Evolutionary conservation across 441 rosid species (phyloP).

Genomic region (Brassica hybrid): DNA sequence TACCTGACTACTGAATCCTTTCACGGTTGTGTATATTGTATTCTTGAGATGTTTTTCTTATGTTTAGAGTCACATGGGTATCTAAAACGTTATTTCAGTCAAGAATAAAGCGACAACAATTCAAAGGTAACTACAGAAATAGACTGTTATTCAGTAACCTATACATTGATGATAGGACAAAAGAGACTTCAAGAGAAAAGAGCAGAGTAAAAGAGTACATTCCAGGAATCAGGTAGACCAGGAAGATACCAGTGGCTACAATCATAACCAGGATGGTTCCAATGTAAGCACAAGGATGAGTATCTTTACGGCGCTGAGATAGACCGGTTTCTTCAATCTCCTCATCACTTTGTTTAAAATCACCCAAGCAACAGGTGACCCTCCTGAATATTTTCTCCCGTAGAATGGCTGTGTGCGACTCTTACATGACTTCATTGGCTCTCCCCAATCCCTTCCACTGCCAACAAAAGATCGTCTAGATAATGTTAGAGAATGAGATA

Average conservation of each 20-base stretch:
- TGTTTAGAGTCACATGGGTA: too few species aligned
- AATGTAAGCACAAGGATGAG: constrained; percentile 60
- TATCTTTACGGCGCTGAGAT: constrained; percentile 67
- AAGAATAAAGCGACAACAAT: too few species aligned
- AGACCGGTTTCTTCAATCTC: constrained; percentile 61
- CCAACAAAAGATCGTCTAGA: too few species aligned
- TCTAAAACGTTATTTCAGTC: too few species aligned
- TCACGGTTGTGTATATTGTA: too few species aligned
- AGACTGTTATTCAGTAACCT: too few species aligned
- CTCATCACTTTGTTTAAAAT: constrained; percentile 63
- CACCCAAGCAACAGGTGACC: constrained; percentile 57
- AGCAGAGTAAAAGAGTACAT: constrained; percentile 59
- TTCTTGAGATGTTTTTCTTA: too few species aligned
- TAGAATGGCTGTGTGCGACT: constrained; percentile 56
- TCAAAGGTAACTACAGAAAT: too few species aligned
- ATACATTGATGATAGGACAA: too few species aligned
- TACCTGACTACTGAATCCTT: too few species aligned
- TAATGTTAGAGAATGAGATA: too few species aligned
- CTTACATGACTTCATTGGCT: constrained; percentile 56
- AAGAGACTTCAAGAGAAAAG: too few species aligned
- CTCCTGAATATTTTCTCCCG: constrained; percentile 60
- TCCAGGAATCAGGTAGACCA: constrained; percentile 82
- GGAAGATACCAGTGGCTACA: constrained; percentile 89
- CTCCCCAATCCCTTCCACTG: constrained; percentile 72
- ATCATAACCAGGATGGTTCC: constrained; percentile 54